A percentile compares a stretch with the other conserved stretches of the same genome.
Evolutionary conservation across 257 asterid genomes (phyloP).

Genomic region (Solanum appendiculatum): DNA sequence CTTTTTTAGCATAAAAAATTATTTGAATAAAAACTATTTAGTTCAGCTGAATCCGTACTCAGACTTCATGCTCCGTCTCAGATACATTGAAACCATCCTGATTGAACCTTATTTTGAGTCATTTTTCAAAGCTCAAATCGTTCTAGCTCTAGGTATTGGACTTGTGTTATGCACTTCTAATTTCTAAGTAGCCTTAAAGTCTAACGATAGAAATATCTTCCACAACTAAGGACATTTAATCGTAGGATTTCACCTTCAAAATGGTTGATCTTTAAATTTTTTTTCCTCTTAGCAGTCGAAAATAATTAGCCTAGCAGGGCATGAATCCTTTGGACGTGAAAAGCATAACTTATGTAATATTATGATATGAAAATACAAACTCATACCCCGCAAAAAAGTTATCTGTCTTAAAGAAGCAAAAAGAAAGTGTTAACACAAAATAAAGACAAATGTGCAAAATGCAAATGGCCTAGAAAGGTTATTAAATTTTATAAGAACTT

Average conservation of each 20-base stretch:
- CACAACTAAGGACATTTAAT: background rate
- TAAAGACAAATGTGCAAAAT: no score
- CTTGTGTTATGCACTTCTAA: background rate
- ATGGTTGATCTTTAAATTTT: background rate
- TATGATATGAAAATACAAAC: background rate
- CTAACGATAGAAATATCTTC: background rate
- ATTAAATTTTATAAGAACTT: background rate
- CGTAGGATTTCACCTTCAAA: rapidly evolving
- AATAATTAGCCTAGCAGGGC: background rate
- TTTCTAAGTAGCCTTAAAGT: background rate
- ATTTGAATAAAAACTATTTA: background rate
- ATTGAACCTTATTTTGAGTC: background rate
- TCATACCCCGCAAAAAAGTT: no score
- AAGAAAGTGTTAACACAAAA: no score
- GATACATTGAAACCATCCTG: background rate
- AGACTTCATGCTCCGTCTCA: background rate
- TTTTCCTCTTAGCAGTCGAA: background rate
- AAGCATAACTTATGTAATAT: background rate
- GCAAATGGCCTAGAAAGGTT: no score
- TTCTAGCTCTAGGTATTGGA: background rate
- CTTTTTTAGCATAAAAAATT: no score
- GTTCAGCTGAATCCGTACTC: rapidly evolving
- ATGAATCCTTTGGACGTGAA: background rate
- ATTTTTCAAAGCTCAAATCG: background rate
- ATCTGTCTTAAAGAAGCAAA: no score